Base-by-base conservation (phyloP, 192 early-diverging fungal genomes). In the Podila epicladia region DNA sequence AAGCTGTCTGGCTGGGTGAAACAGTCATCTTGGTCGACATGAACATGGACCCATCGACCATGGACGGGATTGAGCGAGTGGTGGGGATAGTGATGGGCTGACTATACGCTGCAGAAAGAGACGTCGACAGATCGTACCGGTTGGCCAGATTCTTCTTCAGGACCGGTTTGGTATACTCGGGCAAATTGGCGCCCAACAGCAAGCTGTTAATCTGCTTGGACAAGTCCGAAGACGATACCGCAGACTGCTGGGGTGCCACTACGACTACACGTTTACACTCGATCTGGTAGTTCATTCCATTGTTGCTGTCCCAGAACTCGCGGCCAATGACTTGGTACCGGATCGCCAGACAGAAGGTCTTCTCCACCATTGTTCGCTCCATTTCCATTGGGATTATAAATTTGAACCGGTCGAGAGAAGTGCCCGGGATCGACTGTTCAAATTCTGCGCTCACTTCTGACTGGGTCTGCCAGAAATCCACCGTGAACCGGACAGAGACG, bases 261-360 rank as follows among this genome's bases (percentile, higher is more conserved):
- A 79, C 76, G 5, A 79, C 69, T 9, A 74, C 65, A 17, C 70
- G 73, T 11, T 85, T 83, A 31, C 87, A 75, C 13, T 86, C 80
- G 61, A 94, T 84, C 62, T 90, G 84, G 83, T 96, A 96, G 87
- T 99, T 99, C 63, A 79, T 79, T n/a, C 94, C 94, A 59, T 75
- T 69, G 88, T 99, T 99, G 86, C 96, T 99, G 86, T 99, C 97
- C 97, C 97, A 99, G 82, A 90, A 89, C 82, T 94, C 93, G 28
- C 64, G 70, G 5, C 89, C 91, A 26, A 82, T 85, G 26, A 96
- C 95, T n/a, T 75, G 83, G 78, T 95, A 97, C 9, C 85, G 82
- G 35, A 91, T 85, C 60, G 90, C 91, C 51, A 94, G 62, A n/a
- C 76, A 79, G 28, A 79, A 68, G 7, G 59, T 72, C 55, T 79